Evolutionary conservation across 75 land plant genomes (phyloP).

Genomic region (Picea glauca): DNA sequence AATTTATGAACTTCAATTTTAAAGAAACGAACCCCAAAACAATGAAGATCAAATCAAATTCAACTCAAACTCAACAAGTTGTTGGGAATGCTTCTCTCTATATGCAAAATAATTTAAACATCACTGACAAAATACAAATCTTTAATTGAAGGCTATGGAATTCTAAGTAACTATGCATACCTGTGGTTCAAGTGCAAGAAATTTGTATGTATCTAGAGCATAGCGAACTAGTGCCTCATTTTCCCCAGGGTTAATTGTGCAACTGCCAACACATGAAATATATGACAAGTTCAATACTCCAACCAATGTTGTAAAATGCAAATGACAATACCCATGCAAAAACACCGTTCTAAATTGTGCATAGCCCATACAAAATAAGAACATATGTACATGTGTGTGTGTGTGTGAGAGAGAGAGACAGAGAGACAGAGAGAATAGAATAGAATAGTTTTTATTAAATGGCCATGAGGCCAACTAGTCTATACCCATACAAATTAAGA

Average conservation of each 20-base stretch:
- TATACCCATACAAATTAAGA: too few species aligned
- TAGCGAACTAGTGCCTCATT: slow-evolving; percentile 97
- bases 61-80: not conserved
- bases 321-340: not conserved
- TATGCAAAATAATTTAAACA: not conserved
- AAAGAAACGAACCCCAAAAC: not conserved
- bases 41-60: not conserved
- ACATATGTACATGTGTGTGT: not conserved
- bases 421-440: too few species aligned
- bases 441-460: too few species aligned
- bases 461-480: too few species aligned
- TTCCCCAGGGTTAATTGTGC: slow-evolving; percentile 98
- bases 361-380: not conserved
- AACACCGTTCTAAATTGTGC: not conserved
- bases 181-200: slow-evolving; percentile 73
- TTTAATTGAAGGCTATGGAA: not conserved
- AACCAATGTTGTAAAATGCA: not conserved
- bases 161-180: slow-evolving; percentile 23
- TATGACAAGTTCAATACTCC: not conserved
- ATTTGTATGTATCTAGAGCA: slow-evolving; percentile 84
- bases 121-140: too few species aligned
- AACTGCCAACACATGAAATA: slow-evolving; percentile 38
- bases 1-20: not conserved
- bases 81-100: not conserved
- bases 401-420: too few species aligned